Evolutionary conservation across 2,329 filamentous ascomycete genomes (phyloP).

Genomic region (Fusarium sp.): DNA sequence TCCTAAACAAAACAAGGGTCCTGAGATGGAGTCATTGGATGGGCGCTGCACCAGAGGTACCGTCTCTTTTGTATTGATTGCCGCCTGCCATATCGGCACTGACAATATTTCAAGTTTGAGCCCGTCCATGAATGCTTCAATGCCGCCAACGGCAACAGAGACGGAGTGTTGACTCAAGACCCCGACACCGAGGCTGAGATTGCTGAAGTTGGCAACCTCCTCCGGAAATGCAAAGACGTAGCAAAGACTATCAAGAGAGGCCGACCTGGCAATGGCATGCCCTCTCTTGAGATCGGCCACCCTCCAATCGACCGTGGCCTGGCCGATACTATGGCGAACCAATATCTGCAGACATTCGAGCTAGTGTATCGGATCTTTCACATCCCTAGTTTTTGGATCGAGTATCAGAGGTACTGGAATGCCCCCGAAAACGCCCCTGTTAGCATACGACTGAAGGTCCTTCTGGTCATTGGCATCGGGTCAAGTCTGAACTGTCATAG

Average conservation of each 20-base stretch:
- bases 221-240: conserved; percentile 8
- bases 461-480: conserved; percentile 60
- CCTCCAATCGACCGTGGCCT: neutral
- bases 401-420: conserved; percentile 66
- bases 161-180: neutral
- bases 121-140: conserved; percentile 1
- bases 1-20: conserved; percentile 11
- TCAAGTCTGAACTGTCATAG: conserved; percentile 52
- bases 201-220: neutral
- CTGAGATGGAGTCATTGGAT: conserved; percentile 17
- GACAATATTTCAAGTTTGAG: conserved; percentile 1
- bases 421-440: conserved; percentile 44
- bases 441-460: conserved; percentile 53
- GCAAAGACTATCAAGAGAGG: conserved; percentile 2
- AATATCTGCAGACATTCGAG: conserved; percentile 68
- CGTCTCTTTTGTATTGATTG: neutral
- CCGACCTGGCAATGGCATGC: neutral
- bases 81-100: neutral
- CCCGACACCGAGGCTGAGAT: neutral
- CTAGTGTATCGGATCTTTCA: conserved; percentile 68
- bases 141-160: neutral
- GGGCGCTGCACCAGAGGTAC: conserved; percentile 10
- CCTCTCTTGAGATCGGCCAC: neutral
- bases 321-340: conserved; percentile 5
- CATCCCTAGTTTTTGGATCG: conserved; percentile 65